Conservation (phyloP, 495 filamentous ascomycete genomes). For the Tuber borchii region DNA sequence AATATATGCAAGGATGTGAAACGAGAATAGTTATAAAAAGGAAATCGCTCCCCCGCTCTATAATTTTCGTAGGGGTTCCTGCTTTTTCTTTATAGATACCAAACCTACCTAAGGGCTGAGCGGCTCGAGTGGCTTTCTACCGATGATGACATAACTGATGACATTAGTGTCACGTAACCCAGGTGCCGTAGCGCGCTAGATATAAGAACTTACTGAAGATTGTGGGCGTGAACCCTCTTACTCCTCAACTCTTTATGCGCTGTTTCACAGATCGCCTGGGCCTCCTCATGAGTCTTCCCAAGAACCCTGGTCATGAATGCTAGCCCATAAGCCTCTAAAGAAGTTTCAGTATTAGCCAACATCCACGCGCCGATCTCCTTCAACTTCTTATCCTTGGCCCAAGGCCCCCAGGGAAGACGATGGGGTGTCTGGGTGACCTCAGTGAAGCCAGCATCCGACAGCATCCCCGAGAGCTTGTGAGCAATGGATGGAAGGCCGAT, state of each 20-base stretch:
- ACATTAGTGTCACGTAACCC: background rate
- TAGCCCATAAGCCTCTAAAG: conserved; percentile 10
- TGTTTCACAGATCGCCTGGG: conserved; percentile 50
- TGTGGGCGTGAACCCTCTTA: conserved; percentile 46
- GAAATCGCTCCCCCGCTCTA: background rate
- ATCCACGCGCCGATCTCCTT: conserved; percentile 19
- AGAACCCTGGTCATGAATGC: conserved; percentile 12
- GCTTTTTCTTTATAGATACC: background rate
- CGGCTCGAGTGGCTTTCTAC: background rate
- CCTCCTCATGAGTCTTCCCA: conserved; percentile 43
- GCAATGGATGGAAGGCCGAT: background rate
- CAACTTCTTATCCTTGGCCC: conserved; percentile 11
- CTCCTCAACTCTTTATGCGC: conserved; percentile 47
- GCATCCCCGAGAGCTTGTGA: background rate
- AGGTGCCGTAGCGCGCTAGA: background rate
- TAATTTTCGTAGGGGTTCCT: background rate
- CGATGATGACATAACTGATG: background rate
- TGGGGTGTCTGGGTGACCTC: background rate
- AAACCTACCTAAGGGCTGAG: background rate
- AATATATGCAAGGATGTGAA: background rate
- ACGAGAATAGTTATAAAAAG: background rate
- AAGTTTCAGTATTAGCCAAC: conserved; percentile 30
- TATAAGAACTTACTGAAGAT: background rate
- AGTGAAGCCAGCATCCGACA: background rate
- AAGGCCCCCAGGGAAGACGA: background rate